Percentiles rank a stretch among this genome's conserved stretches.
Conservation (phyloP, 306 rosid species). For the Vicia sativa region DNA sequence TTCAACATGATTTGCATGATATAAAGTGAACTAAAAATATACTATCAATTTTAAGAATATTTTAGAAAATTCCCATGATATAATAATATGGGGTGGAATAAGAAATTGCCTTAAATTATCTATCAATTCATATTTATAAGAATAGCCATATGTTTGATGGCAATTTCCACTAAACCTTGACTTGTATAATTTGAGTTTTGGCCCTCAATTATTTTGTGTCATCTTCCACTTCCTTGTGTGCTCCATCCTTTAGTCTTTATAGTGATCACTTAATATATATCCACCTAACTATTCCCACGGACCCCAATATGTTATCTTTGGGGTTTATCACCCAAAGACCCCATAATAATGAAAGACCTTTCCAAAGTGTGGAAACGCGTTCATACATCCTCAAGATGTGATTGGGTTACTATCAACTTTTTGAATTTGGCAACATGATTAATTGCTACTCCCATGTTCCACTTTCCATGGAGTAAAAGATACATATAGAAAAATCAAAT, state of each 20-base stretch:
- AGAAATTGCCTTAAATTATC: too few relatives aligned
- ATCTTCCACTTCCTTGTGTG: slow-evolving; percentile 60
- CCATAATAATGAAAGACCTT: slow-evolving; percentile 36
- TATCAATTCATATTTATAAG: too few relatives aligned
- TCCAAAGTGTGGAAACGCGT: slow-evolving; percentile 41
- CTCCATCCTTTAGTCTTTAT: slow-evolving; percentile 36
- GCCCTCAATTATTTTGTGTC: slow-evolving; percentile 50
- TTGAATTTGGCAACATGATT: slow-evolving; percentile 44
- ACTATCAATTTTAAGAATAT: too few relatives aligned
- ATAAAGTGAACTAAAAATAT: too few relatives aligned
- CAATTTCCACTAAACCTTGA: slow-evolving; percentile 1
- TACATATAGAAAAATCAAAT: slow-evolving; percentile 33
- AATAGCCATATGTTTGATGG: not conserved
- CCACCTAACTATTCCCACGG: slow-evolving; percentile 36
- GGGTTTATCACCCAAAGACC: slow-evolving; percentile 34
- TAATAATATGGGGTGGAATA: too few relatives aligned
- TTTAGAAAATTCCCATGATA: too few relatives aligned
- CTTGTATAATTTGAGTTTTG: slow-evolving; percentile 20
- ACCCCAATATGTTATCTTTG: slow-evolving; percentile 18
- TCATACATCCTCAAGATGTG: slow-evolving; percentile 34
- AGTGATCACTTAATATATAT: slow-evolving; percentile 28
- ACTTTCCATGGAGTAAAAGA: slow-evolving; percentile 12
- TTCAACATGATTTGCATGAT: too few relatives aligned
- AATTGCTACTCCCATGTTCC: slow-evolving; percentile 26
- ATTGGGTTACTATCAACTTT: slow-evolving; percentile 48